Percentiles rank a stretch among this genome's conserved stretches.
These are phyloP conservation scores for Carnegiea gigantea DNA, from an alignment of 179 eudicot species.

Conservation along the genomic window DNA sequence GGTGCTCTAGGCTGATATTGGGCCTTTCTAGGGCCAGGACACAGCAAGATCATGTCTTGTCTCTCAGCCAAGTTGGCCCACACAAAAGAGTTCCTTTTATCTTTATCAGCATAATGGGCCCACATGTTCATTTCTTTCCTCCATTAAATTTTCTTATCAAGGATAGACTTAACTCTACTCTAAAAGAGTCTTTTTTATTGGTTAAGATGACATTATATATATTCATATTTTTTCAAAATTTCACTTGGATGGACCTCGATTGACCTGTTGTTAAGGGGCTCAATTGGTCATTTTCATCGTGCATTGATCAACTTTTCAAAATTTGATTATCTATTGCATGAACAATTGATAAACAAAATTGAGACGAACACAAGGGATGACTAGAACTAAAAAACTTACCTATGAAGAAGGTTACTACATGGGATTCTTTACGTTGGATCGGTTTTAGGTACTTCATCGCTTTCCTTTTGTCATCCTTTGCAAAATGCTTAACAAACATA, in stretches of 20 bases:
- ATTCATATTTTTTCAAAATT: too few relatives aligned
- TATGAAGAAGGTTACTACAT: slow-evolving; percentile 79
- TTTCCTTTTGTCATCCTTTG: slow-evolving; percentile 71
- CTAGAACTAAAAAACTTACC: slow-evolving; percentile 45
- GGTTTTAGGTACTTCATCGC: slow-evolving; percentile 96
- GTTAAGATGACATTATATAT: too few relatives aligned
- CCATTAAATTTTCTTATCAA: neutral
- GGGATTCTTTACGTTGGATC: slow-evolving; percentile 78
- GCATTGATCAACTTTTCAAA: too few relatives aligned
- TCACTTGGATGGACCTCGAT: too few relatives aligned
- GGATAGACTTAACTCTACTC: too few relatives aligned
- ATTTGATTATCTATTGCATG: too few relatives aligned
- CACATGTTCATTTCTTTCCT: slow-evolving; percentile 15
- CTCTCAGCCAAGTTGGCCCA: slow-evolving; percentile 24
- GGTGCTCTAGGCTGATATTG: slow-evolving; percentile 20
- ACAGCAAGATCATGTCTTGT: slow-evolving; percentile 19
- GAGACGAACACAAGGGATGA: neutral
- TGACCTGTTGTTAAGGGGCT: too few relatives aligned
- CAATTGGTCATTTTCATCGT: too few relatives aligned
- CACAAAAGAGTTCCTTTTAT: slow-evolving; percentile 8
- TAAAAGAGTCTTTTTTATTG: too few relatives aligned
- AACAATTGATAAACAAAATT: too few relatives aligned
- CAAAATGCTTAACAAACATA: slow-evolving; percentile 66
- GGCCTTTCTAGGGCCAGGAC: slow-evolving; percentile 24
- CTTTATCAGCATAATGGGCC: slow-evolving; percentile 37